These are phyloP conservation scores for Tricholomella constricta DNA, from an alignment of 768 basidiomycete genomes.

Conservation along the genomic window DNA sequence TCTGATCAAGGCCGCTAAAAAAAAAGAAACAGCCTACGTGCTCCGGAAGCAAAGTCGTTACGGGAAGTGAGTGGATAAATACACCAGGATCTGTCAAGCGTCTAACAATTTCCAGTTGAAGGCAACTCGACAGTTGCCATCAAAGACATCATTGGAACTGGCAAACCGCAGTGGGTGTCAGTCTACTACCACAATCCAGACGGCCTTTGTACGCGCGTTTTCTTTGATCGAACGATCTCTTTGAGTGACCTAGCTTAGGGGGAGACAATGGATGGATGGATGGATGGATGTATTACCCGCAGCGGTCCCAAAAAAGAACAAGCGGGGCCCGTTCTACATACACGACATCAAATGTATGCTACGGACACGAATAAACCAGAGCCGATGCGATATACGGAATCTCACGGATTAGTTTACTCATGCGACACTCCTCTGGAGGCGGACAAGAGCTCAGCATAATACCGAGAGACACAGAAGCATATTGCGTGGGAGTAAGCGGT, in stretches of 20 bases:
- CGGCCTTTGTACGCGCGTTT: conserved; percentile 20
- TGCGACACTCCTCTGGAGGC: no score
- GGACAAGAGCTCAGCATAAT: no score
- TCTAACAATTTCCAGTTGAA: conserved; percentile 7
- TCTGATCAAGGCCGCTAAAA: background rate
- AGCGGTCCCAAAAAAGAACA: no score
- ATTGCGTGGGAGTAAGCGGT: no score
- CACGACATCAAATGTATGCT: no score
- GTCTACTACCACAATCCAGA: conserved; percentile 30
- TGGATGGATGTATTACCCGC: no score
- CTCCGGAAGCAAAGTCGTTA: conserved; percentile 22
- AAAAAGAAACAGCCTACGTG: conserved; percentile 21
- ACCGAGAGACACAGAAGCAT: no score
- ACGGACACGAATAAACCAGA: no score
- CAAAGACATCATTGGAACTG: conserved; percentile 28
- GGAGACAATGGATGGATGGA: no score
- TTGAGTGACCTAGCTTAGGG: conserved; percentile 15
- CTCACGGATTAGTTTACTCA: no score
- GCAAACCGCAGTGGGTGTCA: conserved; percentile 33
- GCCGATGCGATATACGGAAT: no score
- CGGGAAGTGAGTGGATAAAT: conserved; percentile 19
- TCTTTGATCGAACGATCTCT: background rate
- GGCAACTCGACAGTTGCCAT: conserved; percentile 28
- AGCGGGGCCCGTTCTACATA: no score
- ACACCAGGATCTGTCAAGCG: background rate